Percentiles rank a stretch among this genome's conserved stretches.
phyloP scores from a whole-genome alignment of 345 rosid genomes.

The Eucalyptus caleyi region DNA sequence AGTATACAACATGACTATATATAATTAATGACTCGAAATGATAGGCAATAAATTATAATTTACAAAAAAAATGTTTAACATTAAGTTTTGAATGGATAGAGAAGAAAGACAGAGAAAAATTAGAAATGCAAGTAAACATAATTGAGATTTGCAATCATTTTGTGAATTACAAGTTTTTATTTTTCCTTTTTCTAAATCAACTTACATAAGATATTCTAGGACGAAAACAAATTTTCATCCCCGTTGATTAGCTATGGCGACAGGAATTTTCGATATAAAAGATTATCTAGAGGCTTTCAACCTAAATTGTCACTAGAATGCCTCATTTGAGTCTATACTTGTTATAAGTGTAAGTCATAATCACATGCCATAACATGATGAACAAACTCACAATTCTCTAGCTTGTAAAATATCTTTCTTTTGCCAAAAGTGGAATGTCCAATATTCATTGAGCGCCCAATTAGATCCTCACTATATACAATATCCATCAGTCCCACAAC shows the following conservation, averaged over 20 bases:
- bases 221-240: neutral
- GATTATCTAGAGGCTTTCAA: neutral
- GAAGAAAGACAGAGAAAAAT: neutral
- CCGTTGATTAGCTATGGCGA: neutral
- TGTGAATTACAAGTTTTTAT: neutral
- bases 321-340: neutral
- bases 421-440: too few relatives aligned
- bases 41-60: neutral
- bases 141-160: neutral
- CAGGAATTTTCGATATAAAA: neutral
- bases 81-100: neutral
- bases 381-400: too few relatives aligned
- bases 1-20: neutral
- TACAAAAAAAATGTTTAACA: neutral
- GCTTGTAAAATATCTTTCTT: too few relatives aligned
- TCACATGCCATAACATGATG: too few relatives aligned
- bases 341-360: too few relatives aligned
- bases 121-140: neutral
- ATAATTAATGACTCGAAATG: neutral
- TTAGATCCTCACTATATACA: too few relatives aligned
- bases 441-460: too few relatives aligned
- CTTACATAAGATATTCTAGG: neutral
- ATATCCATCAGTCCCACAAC: too few relatives aligned
- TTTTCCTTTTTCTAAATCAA: neutral
- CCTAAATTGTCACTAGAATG: neutral